Base-by-base conservation (phyloP, 345 rosid species). In the Barbarea vulgaris region DNA sequence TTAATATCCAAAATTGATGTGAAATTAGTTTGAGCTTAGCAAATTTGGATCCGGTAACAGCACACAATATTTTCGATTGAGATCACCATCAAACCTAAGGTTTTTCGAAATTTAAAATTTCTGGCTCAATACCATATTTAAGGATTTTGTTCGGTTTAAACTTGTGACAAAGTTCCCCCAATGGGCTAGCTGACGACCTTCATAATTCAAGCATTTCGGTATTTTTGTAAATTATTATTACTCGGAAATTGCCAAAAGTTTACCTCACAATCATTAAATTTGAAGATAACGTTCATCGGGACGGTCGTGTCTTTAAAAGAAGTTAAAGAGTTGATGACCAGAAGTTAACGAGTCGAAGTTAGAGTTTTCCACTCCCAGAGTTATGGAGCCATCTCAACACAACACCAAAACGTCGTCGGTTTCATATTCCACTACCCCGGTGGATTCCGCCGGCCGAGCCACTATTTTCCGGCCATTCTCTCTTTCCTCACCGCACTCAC, bases 401-500 rank as follows among this genome's bases (percentile, higher is more conserved):
- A 36, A 27, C 67, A 58, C 60, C 3, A 21, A 27, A 69, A 21
- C 58, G 47, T 4, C 71, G 5, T 68, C 54, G 28, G 53, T 54
- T 19, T 36, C 37, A 1, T 3, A 28, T 21, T 48, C 77, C 73
- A 51, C 81, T 50, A 7, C 83, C 44, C 84, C 84, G 0, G 84
- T 90, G 13, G 96, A 93, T 57, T 58, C 75, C 5, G 80, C 67
- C 2, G 56, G 83, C 77, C 85, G 85, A 80, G 90, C 97, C 37
- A 90, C 87, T 4, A 81, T 78, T 9, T 88, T 90, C 85, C 77
- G 77, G 3, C 93, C 86, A 17, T 75, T 89, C 30, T 81, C 95
- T 0, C 36, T 84, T 8, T 80, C 93, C 31, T 42, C 88, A 2
- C 93, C 91, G 3, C 97, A 91, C 82, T 87, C 88, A 86, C 80